A percentile compares a stretch with the other conserved stretches of the same genome.
Conservation (phyloP, 225 moss, liverwort and hornwort species). For the Marchantia paleacea region DNA sequence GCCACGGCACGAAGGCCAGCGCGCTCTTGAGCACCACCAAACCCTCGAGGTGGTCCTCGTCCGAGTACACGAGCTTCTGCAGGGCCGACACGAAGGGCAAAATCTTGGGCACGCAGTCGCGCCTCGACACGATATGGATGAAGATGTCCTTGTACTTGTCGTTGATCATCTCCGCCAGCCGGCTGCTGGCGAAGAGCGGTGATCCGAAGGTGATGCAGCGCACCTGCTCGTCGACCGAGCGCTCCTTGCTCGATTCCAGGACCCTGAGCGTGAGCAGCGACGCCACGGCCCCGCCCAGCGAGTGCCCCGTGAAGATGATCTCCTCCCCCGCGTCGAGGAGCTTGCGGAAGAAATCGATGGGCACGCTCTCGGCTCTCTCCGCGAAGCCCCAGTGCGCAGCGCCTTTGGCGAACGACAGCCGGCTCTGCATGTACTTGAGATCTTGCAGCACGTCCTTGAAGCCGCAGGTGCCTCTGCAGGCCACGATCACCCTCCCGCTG, state of each 20-base stretch:
- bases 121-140: constrained; percentile 50
- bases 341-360: constrained; percentile 44
- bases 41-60: constrained; percentile 54
- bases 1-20: constrained; percentile 43
- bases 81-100: constrained; percentile 49
- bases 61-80: constrained; percentile 43
- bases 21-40: constrained; percentile 37
- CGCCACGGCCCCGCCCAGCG: constrained; percentile 50
- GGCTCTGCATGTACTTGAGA: constrained; percentile 50
- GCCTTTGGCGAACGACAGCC: constrained; percentile 45
- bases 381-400: constrained; percentile 57
- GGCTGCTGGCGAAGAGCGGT: constrained; percentile 50
- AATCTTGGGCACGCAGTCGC: constrained; percentile 54
- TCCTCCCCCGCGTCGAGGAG: constrained; percentile 44
- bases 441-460: constrained; percentile 44
- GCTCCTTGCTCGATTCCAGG: constrained; percentile 32
- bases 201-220: constrained; percentile 62
- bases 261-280: constrained; percentile 44
- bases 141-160: constrained; percentile 49
- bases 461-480: constrained; percentile 46
- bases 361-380: constrained; percentile 48
- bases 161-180: constrained; percentile 50
- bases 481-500: constrained; percentile 46
- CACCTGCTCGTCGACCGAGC: constrained; percentile 43
- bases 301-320: constrained; percentile 51